A percentile compares a stretch with the other conserved stretches of the same genome.
phyloP scores from a whole-genome alignment of 2,329 filamentous ascomycete genomes.

The Talaromyces sp. region DNA sequence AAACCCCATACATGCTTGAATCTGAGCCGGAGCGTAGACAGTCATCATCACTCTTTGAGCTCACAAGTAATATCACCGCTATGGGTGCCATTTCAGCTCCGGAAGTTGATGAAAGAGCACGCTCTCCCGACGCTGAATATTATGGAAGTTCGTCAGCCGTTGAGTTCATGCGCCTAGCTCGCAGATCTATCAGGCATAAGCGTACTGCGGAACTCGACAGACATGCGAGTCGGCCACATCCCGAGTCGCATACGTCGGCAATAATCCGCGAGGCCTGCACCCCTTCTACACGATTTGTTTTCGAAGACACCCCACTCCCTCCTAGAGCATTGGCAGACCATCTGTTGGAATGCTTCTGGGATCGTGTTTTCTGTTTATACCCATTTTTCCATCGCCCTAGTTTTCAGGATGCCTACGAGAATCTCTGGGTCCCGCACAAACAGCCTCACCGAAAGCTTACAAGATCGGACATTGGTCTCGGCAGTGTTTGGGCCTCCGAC shows the following conservation, averaged over 20 bases:
- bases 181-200: slow-evolving; percentile 17
- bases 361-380: slow-evolving; percentile 43
- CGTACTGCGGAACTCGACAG: neutral
- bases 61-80: slow-evolving; percentile 30
- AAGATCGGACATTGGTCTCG: slow-evolving; percentile 35
- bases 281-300: slow-evolving; percentile 17
- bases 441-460: slow-evolving; percentile 21
- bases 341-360: slow-evolving; percentile 40
- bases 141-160: slow-evolving; percentile 42
- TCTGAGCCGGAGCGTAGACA: neutral
- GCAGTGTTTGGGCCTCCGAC: slow-evolving; percentile 29
- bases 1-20: too few relatives aligned
- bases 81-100: slow-evolving; percentile 41
- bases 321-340: slow-evolving; percentile 43
- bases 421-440: slow-evolving; percentile 34
- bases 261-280: neutral
- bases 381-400: slow-evolving; percentile 44
- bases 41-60: slow-evolving; percentile 17
- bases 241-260: neutral
- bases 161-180: slow-evolving; percentile 41
- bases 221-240: neutral
- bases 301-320: slow-evolving; percentile 38
- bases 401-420: slow-evolving; percentile 43
- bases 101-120: slow-evolving; percentile 23
- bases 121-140: slow-evolving; percentile 29